Conservation (phyloP, 2,329 filamentous ascomycete species). For the Albifimbria verrucaria region DNA sequence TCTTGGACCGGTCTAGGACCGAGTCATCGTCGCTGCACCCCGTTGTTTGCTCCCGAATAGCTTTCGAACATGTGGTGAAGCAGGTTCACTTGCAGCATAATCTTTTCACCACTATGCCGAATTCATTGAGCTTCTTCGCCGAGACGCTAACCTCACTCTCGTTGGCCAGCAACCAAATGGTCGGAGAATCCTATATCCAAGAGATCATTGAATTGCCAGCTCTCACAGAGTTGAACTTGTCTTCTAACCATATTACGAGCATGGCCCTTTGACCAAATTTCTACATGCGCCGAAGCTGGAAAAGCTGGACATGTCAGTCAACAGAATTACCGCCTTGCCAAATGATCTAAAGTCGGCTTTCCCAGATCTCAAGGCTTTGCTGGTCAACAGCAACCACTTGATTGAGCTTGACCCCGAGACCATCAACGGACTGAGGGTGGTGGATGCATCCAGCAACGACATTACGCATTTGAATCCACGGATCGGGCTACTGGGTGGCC, state of each 20-base stretch:
- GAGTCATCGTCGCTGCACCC: conserved; percentile 55
- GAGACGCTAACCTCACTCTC: conserved; percentile 69
- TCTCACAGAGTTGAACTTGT: conserved; percentile 74
- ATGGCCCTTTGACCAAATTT: conserved; percentile 62
- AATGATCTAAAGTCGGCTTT: conserved; percentile 60
- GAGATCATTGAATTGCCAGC: conserved; percentile 66
- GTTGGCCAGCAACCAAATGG: conserved; percentile 71
- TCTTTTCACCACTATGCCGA: conserved; percentile 66
- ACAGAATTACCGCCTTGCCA: conserved; percentile 73
- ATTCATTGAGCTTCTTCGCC: conserved; percentile 67
- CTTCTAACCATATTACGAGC: conserved; percentile 69
- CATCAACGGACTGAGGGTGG: conserved; percentile 36
- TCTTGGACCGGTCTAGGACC: conserved; percentile 69
- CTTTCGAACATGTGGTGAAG: conserved; percentile 36
- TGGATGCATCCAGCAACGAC: conserved; percentile 64
- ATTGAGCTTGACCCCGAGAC: conserved; percentile 68
- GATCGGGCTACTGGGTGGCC: conserved; percentile 71
- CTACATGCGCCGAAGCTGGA: conserved; percentile 73
- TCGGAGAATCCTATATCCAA: conserved; percentile 61
- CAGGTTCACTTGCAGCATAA: conserved; percentile 76
- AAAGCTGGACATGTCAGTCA: conserved; percentile 77
- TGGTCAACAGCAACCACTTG: conserved; percentile 78
- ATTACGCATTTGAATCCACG: conserved; percentile 78
- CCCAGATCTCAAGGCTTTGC: conserved; percentile 65
- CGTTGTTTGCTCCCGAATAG: neutral